Evolutionary conservation across 2,329 filamentous ascomycete species (phyloP).

Genomic region (Paraphaeosphaeria minitans): DNA sequence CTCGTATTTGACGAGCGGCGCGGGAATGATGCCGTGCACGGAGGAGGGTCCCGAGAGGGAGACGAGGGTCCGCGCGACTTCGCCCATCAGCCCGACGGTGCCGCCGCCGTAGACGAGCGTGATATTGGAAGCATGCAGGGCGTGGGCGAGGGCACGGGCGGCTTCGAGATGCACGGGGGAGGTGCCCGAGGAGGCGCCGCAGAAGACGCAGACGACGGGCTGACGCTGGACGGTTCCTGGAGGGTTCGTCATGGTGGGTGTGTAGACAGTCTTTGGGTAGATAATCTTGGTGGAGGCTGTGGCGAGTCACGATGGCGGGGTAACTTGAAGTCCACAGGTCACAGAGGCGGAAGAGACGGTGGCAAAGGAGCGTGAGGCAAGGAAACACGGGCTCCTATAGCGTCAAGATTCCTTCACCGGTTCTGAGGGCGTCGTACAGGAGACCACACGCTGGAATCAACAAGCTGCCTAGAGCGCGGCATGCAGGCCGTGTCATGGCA

Average conservation of each 20-base stretch:
- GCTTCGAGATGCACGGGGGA: conserved; percentile 77
- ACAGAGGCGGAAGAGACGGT: background rate
- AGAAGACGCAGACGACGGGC: conserved; percentile 91
- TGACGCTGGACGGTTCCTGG: conserved; percentile 21
- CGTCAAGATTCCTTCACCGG: conserved; percentile 3
- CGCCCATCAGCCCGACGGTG: conserved; percentile 94
- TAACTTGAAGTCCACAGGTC: background rate
- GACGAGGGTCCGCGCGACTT: conserved; percentile 85
- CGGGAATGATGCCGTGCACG: conserved; percentile 93
- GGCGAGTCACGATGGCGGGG: background rate
- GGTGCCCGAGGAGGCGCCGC: conserved; percentile 77
- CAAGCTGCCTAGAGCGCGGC: background rate
- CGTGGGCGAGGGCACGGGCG: conserved; percentile 73
- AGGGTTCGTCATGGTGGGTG: conserved; percentile 29
- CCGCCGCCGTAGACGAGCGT: conserved; percentile 93
- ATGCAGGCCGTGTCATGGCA: conserved; percentile 8
- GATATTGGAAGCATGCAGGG: conserved; percentile 78
- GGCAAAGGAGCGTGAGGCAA: conserved; percentile 3
- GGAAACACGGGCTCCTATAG: background rate
- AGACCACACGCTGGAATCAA: background rate
- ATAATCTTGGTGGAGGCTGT: background rate
- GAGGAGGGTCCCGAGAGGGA: conserved; percentile 76
- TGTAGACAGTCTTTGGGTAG: background rate
- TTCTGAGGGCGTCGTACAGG: background rate
- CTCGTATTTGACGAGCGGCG: conserved; percentile 80